Base-by-base conservation (phyloP, 1,284 basidiomycete genomes). In the Schizophyllum amplum region DNA sequence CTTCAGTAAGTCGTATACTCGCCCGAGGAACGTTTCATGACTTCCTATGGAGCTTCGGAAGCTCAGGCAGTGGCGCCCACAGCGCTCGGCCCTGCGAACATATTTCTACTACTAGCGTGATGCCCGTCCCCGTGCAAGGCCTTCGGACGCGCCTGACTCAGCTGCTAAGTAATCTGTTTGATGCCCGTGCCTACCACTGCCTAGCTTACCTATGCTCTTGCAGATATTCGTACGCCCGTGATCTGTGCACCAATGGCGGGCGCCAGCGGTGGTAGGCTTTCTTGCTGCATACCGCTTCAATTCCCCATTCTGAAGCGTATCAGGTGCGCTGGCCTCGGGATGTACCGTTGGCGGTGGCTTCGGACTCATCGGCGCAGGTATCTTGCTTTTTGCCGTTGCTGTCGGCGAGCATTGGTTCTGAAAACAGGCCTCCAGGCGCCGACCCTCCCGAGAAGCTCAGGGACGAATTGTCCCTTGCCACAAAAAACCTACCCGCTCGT, bases 231-330 rank as follows among this genome's bases (percentile, higher is more conserved):
- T 54, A 74, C 78, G 6, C 88, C 88, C 20, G 67, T 90, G 33
- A 71, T 90, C 5, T 71, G 75, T 20, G 80, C 81, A 5, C 78
- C 86, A 4, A 90, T 91, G 89, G 84, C 83, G 1, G 79, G 79
- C 24, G 86, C 79, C 11, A 77, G 79, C 60, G 81, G 84, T 59
- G 77, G 76, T 72, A 67, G 23, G 63, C 55, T 26, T 21, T 49
- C 50, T 27, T 23, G 21, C 6, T 23, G 51, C 27, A 11, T 54
- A 13, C 47, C 24, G 27, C 1, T 46, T 11, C 27, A 53, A 47
- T 51, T 56, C 23, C 26, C 25, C 22, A 48, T 55, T 24, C 25
- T 33, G 33, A 33, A 11, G 23, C n/a, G 20, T 25, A 47, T 15
- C 57, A 69, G 84, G 83, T 46, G 69, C 71, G 33, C 69, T 90